Evolutionary conservation across 805 yeast genomes (phyloP), one percentile per base, ranked within the genome.

Genomic region (Saturnispora dispora): DNA sequence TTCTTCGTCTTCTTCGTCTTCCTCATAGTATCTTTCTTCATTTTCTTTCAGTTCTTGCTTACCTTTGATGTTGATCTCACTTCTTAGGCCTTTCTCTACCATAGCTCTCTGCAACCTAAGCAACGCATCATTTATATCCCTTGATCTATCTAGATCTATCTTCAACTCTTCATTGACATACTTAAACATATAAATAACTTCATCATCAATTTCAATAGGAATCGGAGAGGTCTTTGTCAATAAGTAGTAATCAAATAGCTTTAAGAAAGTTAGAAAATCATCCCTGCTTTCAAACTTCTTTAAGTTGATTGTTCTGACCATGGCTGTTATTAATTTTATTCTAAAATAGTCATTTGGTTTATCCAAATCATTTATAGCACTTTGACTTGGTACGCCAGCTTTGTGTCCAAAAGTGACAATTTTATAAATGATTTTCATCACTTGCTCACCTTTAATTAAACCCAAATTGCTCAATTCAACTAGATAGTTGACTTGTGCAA

Each of bases 281-380:
- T 58, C 52, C 13, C 30, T 44, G 22, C 52, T 56, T 17, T 59
- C 54, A 11, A 52, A 13, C 5, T 17, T 27, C 7, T 41, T 32
- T 2, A 52, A 22, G 13, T 53, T 47, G 6, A 70, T 43, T 9
- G 63, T 64, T n/a, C 65, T 64, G 18, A 83, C 59, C 5, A 79
- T 61, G 0, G 71, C 63, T 27, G 76, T 61, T 18, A 77, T 65
- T 60, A 89, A 65, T 39, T 79, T 80, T 36, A 88, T 69, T 52
- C 96, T 73, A 65, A 88, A 87, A 60, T 82, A 86, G 58, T 86
- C 82, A 57, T 81, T 76, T 0, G 83, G 81, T 11, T 68, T 68
- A 66, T 89, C 96, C n/a, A 75, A 48, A 17, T 68, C 75, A 30
- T 72, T 68, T 3, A 61, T 40, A 4, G 52, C 56, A 22, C 68